These are phyloP conservation scores for Suillus luteus DNA, from an alignment of 768 basidiomycete species.

Conservation along the genomic window DNA sequence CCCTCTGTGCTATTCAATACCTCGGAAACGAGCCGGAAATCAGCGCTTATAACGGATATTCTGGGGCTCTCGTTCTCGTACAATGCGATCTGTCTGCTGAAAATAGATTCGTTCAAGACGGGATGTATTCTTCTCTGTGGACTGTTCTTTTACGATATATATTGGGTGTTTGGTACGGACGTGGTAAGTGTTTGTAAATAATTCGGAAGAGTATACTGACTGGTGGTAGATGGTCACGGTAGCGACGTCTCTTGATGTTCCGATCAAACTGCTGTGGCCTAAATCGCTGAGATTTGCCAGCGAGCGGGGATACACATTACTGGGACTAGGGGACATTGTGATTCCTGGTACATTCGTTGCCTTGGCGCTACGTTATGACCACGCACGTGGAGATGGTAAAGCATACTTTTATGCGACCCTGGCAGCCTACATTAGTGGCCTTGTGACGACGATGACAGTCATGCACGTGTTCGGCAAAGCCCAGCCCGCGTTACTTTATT, in stretches of 20 bases:
- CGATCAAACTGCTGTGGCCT: slow-evolving; percentile 91
- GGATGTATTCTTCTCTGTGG: slow-evolving; percentile 81
- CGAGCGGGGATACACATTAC: slow-evolving; percentile 75
- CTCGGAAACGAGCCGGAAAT: slow-evolving; percentile 46
- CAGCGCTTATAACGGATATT: slow-evolving; percentile 77
- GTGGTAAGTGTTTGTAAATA: slow-evolving; percentile 56
- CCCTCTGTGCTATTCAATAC: slow-evolving; percentile 69
- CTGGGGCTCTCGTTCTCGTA: slow-evolving; percentile 77
- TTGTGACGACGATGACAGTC: slow-evolving; percentile 75
- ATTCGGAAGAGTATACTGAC: background rate
- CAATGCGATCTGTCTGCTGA: slow-evolving; percentile 76
- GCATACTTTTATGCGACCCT: slow-evolving; percentile 75
- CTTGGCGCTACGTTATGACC: slow-evolving; percentile 85
- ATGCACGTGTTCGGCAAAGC: slow-evolving; percentile 79
- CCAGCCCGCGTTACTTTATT: slow-evolving; percentile 91
- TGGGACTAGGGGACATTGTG: slow-evolving; percentile 89
- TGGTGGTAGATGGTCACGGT: slow-evolving; percentile 83
- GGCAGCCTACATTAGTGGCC: slow-evolving; percentile 70
- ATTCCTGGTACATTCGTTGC: slow-evolving; percentile 73
- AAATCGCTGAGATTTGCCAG: slow-evolving; percentile 57
- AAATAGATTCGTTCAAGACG: slow-evolving; percentile 88
- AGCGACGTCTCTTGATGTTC: slow-evolving; percentile 85
- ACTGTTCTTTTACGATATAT: slow-evolving; percentile 91
- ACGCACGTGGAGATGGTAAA: slow-evolving; percentile 37
- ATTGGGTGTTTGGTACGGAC: slow-evolving; percentile 90